Evolutionary conservation across 192 early-diverging fungal genomes (phyloP).

Genomic region (Coemansia sp.): DNA sequence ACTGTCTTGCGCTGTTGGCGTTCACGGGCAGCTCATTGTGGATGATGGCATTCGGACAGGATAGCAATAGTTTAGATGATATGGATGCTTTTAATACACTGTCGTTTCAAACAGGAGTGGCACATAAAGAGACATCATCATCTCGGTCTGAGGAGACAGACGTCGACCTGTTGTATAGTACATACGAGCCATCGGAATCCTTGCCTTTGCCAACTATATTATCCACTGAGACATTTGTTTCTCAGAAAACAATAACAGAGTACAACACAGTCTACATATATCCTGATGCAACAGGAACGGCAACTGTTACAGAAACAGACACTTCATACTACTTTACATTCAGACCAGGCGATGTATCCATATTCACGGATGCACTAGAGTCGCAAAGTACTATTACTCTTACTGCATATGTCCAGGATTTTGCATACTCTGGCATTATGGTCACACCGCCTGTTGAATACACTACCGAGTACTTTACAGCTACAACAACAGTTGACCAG

Average conservation of each 20-base stretch:
- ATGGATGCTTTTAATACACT: neutral
- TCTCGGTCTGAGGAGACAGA: neutral
- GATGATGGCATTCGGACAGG: neutral
- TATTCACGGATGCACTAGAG: neutral
- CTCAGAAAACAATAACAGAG: neutral
- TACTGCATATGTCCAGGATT: neutral
- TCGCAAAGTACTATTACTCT: neutral
- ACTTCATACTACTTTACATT: neutral
- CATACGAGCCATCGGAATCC: neutral
- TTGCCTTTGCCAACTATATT: neutral
- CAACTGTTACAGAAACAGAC: neutral
- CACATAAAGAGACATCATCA: neutral
- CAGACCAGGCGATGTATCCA: neutral
- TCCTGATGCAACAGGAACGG: neutral
- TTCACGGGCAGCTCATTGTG: neutral
- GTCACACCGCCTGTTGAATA: constrained; percentile 1
- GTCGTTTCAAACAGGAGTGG: neutral
- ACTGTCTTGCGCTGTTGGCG: neutral
- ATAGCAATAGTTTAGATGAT: neutral
- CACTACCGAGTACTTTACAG: neutral
- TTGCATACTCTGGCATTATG: no score
- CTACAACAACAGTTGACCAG: neutral
- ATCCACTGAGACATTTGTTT: neutral
- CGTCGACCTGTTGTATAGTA: neutral
- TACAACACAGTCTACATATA: neutral